phyloP scores from a whole-genome alignment of 257 asterid species.

The Sherardia arvensis region DNA sequence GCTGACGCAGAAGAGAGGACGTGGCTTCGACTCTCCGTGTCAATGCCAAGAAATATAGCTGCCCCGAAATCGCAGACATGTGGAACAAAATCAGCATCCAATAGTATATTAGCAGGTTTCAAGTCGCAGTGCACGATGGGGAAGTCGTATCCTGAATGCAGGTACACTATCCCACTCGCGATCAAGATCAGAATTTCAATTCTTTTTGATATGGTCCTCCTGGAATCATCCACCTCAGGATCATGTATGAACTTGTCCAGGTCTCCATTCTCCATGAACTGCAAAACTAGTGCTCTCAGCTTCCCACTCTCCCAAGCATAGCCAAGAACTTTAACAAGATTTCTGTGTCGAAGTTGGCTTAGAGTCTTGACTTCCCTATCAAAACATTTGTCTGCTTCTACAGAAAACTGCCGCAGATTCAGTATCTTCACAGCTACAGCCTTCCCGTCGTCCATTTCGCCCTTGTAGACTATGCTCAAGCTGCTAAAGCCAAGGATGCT shows the following conservation, averaged over 20 bases:
- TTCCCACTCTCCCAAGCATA: slow-evolving; percentile 76
- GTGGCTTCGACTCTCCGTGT: slow-evolving; percentile 37
- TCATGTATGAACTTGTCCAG: slow-evolving; percentile 51
- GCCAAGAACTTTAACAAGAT: slow-evolving; percentile 65
- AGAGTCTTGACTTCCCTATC: slow-evolving; percentile 58
- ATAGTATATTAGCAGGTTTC: slow-evolving; percentile 82
- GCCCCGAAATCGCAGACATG: slow-evolving; percentile 87
- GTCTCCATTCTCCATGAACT: slow-evolving; percentile 79
- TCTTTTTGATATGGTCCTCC: slow-evolving; percentile 35
- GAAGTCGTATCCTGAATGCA: slow-evolving; percentile 68
- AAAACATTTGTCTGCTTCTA: slow-evolving; percentile 56
- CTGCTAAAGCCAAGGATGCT: slow-evolving; percentile 66
- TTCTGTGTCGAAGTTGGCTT: slow-evolving; percentile 56
- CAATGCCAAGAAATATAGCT: slow-evolving; percentile 62
- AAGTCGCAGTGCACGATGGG: slow-evolving; percentile 81
- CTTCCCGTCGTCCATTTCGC: slow-evolving; percentile 35
- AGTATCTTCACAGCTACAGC: slow-evolving; percentile 55
- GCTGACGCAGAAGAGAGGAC: slow-evolving; percentile 44
- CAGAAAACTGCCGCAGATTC: slow-evolving; percentile 45
- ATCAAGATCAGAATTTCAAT: slow-evolving; percentile 51
- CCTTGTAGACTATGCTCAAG: slow-evolving; percentile 70
- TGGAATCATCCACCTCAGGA: slow-evolving; percentile 3
- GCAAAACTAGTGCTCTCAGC: slow-evolving; percentile 55
- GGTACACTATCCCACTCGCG: slow-evolving; percentile 48
- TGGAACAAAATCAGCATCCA: slow-evolving; percentile 45